Evolutionary conservation across 2,329 filamentous ascomycete genomes (phyloP), one percentile per base, ranked within the genome.

Genomic region (Parascedosporium putredinis): DNA sequence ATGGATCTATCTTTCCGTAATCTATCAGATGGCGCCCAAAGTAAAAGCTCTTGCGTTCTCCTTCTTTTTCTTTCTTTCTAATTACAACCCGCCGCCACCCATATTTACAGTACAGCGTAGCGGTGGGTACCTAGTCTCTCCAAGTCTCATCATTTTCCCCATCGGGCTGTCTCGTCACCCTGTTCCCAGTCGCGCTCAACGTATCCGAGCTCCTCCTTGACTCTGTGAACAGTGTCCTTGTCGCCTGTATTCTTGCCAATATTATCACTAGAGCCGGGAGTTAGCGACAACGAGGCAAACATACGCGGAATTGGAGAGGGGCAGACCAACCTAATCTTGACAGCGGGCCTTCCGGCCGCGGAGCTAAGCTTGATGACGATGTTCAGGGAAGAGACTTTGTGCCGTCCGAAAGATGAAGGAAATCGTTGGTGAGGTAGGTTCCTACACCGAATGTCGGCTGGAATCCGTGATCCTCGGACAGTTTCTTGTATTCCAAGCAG

Each of bases 331-430:
- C 68, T 96, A 57, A 98, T 87, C 73, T 98, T 98, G 61, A 98
- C 81, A 2, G 93, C 90, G 0, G 84, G 79, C 44, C 83, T 79
- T 5, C 90, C 90, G 12, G 74, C 79, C 0, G 89, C 93, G 8
- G 87, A 89, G 54, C 87, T 88, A 53, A 98, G 76, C 70, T 98
- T 98, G 69, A 98, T 96, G 57, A 98, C 93, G 59, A 98, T 98
- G 60, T 98, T 98, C 50, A 98, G 0, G 93, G 93, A 14, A 83
- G 80, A 1, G 90, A 96, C 67, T 96, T 97, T 57, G 81, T 81
- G 34, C 83, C 83, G 1, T 83, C 86, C 31, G 74, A 80, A 53
- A 77, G 70, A 55, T 85, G 79, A n/a, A 70, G 71, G 63, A 93
- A 98, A 65, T 98, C 93, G 61, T 98, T 96, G 3, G 93, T 98